Conservation (phyloP, 2,329 filamentous ascomycete species). For the Penicillium rolfsii region DNA sequence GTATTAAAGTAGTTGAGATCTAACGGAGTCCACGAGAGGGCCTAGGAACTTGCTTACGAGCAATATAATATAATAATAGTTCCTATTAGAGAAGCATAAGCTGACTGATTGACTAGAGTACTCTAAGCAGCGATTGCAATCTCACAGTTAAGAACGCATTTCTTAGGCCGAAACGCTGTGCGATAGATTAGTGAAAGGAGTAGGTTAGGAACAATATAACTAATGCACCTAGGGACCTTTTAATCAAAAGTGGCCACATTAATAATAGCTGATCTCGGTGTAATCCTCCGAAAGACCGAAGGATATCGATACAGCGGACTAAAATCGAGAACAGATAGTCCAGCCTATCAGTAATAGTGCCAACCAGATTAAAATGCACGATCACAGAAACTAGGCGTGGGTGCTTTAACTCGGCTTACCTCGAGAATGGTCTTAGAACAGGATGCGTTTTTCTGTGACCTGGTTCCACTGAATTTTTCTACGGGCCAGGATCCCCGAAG, state of each 20-base stretch:
- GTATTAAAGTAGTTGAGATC: not conserved
- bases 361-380: not conserved
- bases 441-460: not conserved
- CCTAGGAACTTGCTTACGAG: not conserved
- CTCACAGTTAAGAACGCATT: not conserved
- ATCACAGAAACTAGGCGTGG: not conserved
- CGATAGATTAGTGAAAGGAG: constrained; percentile 1
- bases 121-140: not conserved
- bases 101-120: not conserved
- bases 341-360: not conserved
- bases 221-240: not conserved
- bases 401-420: constrained; percentile 2
- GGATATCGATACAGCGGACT: not conserved
- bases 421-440: not conserved
- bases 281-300: not conserved
- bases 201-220: not conserved
- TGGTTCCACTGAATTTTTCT: not conserved
- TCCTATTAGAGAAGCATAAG: not conserved
- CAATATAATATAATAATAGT: not conserved
- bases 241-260: not conserved
- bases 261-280: not conserved
- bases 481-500: not conserved
- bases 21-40: not conserved
- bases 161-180: not conserved
- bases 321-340: not conserved